Base-by-base conservation (phyloP, 2,329 filamentous ascomycete genomes). In the Cryphonectria naterciae region DNA sequence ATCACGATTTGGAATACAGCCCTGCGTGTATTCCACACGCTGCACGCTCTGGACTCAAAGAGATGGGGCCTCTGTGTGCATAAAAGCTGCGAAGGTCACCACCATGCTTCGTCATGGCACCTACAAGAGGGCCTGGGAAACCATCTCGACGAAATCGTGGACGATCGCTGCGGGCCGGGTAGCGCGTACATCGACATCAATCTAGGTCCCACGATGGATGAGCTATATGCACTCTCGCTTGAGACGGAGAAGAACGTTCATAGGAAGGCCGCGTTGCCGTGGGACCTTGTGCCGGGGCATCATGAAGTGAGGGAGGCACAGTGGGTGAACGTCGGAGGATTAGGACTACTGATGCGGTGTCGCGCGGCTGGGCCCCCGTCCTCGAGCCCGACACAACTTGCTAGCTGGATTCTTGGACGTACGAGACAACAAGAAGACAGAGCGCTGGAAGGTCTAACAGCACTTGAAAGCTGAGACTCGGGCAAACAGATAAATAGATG, bases 1-100 rank as follows among this genome's bases (percentile, higher is more conserved):
- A 69, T 66, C 19, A 54, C 52, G 11, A 22, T 69, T 4, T 71
- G 70, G 70, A 71, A 37, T 28, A 22, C 69, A 6, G 54, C 70
- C 7, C 25, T 71, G 28, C 58, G 70, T 8, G 37, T 19, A 17
- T 69, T 71, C 41, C 70, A 69, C 37, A 71, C 63, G 10, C 61
- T 63, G 17, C 67, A 71, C 41, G 28, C 8, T 13, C 28, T 11
- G n/a, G 7, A n/a, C 1, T 11, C 22, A 7, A 28, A 41, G 4
- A 25, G 11, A 22, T 65, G 66, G 61, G 39, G 3, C 15, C n/a
- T 46, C n/a, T 63, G 61, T 41, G 22, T 10, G 22, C 39, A 63
- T 1, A 2, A 32, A 1, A 63, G 6, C 5, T 63, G 61, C n/a
- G 25, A 39, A 25, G 61, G 61, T 28, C 61, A 63, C 25, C 61